Base-by-base conservation (phyloP, 305 asterid genomes). In the Rubia tinctorum region DNA sequence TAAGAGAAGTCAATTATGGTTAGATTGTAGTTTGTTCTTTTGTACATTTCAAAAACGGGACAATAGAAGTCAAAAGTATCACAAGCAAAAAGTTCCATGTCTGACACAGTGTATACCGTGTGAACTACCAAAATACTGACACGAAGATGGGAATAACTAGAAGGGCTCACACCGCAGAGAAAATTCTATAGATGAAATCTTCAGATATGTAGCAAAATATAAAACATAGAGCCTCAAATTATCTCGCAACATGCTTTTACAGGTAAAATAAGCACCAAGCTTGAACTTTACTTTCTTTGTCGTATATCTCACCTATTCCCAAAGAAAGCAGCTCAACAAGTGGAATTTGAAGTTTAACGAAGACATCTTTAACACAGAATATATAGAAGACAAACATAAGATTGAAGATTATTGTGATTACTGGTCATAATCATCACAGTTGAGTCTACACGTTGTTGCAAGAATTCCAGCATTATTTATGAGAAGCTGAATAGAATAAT, bases 381-480 rank as follows among this genome's bases (percentile, higher is more conserved):
- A 65, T n/a, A 10, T 42, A 58, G 60, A 79, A 20, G 71, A 67
- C n/a, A 17, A 47, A 42, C 11, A 71, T 34, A 55, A 59, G 71
- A 71, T 65, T 59, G 72, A 72, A 71, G 17, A 7, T 61, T 71
- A 66, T 77, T 73, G 76, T 58, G 73, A 55, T 88, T 85, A 93
- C 97, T 83, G 75, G 78, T 93, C 98, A 69, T 80, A 90, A 75
- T 88, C 94, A 82, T 91, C 90, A 61, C 84, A 75, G 51, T 90
- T 88, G 83, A 84, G 42, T 84, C 96, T 85, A 75, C 74, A 20
- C 23, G 96, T 85, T 58, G 93, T 91, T 63, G 97, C 96, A 65
- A 93, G 81, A 81, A 91, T 87, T 75, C 97, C 98, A 73, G 96
- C 97, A 82, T 93, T 90, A 86, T 93, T 93, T 84, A 93, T 85